Evolutionary conservation across 163 green algal species (phyloP), one percentile per base, ranked within the genome.

Genomic region (Prototheca cutis): DNA sequence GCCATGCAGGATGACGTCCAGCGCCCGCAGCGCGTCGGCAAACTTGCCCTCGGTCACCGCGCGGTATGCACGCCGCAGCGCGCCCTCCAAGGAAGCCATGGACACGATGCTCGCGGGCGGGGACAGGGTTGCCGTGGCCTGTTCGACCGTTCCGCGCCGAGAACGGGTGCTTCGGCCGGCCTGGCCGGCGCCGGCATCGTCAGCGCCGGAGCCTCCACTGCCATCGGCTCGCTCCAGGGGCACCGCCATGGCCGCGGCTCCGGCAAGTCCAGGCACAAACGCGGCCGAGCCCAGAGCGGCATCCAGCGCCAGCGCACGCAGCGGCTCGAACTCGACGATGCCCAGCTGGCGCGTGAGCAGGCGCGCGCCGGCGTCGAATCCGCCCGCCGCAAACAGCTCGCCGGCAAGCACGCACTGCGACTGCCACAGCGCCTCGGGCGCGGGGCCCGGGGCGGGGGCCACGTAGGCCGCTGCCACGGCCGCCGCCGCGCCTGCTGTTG

Each of bases 11-110:
- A 97, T 87, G 68, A 63, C 66, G 42, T 82, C 79, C 74, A 96
- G 94, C 17, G 74, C 59, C 59, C 81, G 83, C n/a, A 95, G 71
- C 7, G 85, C 93, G 29, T 98, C 91, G 51, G 62, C 76, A 75
- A 99, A 98, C 83, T 97, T 97, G 72, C 92, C 92, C 64, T 95
- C 89, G 3, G 93, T 99, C 33, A 96, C 86, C 23, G 84, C 72
- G 72, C 91, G 90, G 84, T 98, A 98, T 27, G 84, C 81, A 33
- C 70, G 73, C 55, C 78, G 54, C 33, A 97, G 74, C 58, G 68
- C 40, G 18, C 95, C 90, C 58, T 95, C 89, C 57, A 96, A 75
- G 7, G 61, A 40, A 3, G 66, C 29, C 55, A 97, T 69, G n/a
- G n/a, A n/a, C n/a, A n/a, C n/a, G 31, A 54, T 86, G 71, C 85